These are phyloP conservation scores for Cytospora leucostoma DNA, from an alignment of 2,329 filamentous ascomycete species.

Conservation along the genomic window DNA sequence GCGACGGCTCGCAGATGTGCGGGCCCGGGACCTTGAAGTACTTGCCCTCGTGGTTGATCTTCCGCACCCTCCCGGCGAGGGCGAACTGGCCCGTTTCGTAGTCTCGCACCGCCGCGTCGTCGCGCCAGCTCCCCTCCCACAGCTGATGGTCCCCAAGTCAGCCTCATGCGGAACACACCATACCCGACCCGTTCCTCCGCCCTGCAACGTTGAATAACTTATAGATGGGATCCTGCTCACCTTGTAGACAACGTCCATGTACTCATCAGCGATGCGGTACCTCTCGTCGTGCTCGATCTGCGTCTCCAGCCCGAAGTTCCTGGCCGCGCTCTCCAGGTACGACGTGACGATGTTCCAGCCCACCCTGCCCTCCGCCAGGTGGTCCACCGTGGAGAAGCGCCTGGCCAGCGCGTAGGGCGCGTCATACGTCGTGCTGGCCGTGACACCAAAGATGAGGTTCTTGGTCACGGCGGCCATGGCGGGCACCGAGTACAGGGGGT, in stretches of 20 bases:
- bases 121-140: constrained; percentile 1
- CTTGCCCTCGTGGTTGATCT: constrained; percentile 12
- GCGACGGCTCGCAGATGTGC: constrained; percentile 17
- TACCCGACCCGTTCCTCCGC: too few relatives aligned
- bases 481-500: constrained; percentile 62
- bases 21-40: constrained; percentile 21
- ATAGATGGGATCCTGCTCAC: constrained; percentile 42
- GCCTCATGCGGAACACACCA: background rate
- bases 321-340: constrained; percentile 69
- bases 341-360: constrained; percentile 70
- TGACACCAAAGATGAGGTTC: constrained; percentile 69
- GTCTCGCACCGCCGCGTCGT: constrained; percentile 3
- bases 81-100: background rate
- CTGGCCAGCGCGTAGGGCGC: constrained; percentile 69
- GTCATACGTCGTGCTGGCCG: constrained; percentile 69
- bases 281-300: constrained; percentile 59
- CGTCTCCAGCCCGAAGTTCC: constrained; percentile 58
- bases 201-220: too few relatives aligned
- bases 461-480: constrained; percentile 71
- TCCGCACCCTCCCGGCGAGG: background rate
- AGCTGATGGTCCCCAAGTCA: background rate
- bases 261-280: constrained; percentile 65
- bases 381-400: constrained; percentile 67
- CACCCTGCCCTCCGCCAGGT: constrained; percentile 63
- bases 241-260: constrained; percentile 65